Base-by-base conservation (phyloP, 257 asterid genomes). In the Solanum virginianum region DNA sequence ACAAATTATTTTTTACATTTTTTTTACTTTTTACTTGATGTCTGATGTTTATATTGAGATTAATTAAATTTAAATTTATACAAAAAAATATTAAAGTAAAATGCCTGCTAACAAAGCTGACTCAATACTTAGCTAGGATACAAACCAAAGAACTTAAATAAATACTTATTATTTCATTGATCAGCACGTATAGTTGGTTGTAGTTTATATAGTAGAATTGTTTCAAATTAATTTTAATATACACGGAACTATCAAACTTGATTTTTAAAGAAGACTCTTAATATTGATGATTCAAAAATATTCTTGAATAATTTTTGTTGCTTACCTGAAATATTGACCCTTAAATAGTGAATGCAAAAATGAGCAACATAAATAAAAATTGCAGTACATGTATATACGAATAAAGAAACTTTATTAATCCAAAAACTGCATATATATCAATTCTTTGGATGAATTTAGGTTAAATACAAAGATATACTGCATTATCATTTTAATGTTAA, bases 31-130 rank as follows among this genome's bases (percentile, higher is more conserved):
- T 71, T 0, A 6, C 18, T 4, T 6, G 0, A 39, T 12, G 1
- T 60, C 1, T 4, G 10, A 2, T 60, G 0, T 2, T n/a, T 7
- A n/a, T 10, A 60, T 60, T 9, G 7, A 60, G 7, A 60, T 0
- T 0, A 0, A 60, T n/a, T 60, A 60, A 0, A 60, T n/a, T 0
- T 4, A 0, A 26, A 22, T 24, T 10, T 11, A 1, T 11, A 1
- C 6, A 24, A 0, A 0, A 0, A 63, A 26, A 26, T 0, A 0
- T 7, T 65, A 0, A 3, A 24, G 2, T 24, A 63, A 63, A 63
- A 13, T 13, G 0, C 0, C 1, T 60, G 1, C 13, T 60, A 60
- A 22, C 0, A 2, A 60, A 4, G 7, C 10, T 60, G 3, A 60
- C n/a, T 60, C 22, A 3, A 10, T 22, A n/a, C 22, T n/a, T 0